Evolutionary conservation across 306 rosid genomes (phyloP).

Genomic region (Quercus rubra): DNA sequence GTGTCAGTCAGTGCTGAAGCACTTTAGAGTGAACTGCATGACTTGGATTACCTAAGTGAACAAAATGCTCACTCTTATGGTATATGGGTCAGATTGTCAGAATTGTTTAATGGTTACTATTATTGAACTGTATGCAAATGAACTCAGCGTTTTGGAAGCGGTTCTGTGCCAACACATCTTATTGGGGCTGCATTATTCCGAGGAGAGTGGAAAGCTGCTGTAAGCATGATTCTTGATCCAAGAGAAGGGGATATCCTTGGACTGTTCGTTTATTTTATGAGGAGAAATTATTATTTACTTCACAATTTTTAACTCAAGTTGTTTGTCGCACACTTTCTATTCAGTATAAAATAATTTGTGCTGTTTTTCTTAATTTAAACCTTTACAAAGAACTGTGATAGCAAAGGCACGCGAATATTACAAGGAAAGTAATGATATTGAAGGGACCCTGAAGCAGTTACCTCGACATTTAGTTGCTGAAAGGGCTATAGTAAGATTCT

Average conservation of each 20-base stretch:
- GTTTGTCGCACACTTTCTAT: constrained; percentile 24
- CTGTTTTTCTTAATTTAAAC: constrained; percentile 46
- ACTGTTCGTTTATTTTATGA: constrained; percentile 4
- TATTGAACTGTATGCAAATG: constrained; percentile 23
- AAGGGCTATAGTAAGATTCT: constrained; percentile 75
- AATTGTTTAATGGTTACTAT: not conserved
- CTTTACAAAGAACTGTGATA: constrained; percentile 60
- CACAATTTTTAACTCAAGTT: constrained; percentile 9
- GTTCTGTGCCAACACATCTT: constrained; percentile 84
- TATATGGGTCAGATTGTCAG: not conserved
- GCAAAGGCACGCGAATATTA: constrained; percentile 77
- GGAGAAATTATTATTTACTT: not conserved
- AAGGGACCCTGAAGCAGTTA: constrained; percentile 83
- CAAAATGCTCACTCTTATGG: not conserved
- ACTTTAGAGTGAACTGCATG: not conserved
- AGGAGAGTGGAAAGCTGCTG: constrained; percentile 86
- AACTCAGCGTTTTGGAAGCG: constrained; percentile 91
- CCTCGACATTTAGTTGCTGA: constrained; percentile 86
- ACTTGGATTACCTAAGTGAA: not conserved
- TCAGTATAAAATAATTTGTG: constrained; percentile 1
- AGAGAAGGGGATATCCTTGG: constrained; percentile 99
- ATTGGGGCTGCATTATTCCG: constrained; percentile 75
- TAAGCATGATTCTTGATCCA: constrained; percentile 91
- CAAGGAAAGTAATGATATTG: constrained; percentile 67
- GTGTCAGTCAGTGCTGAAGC: not conserved